Conservation (phyloP, 495 filamentous ascomycete species). For the Lasiosphaeris hirsuta region DNA sequence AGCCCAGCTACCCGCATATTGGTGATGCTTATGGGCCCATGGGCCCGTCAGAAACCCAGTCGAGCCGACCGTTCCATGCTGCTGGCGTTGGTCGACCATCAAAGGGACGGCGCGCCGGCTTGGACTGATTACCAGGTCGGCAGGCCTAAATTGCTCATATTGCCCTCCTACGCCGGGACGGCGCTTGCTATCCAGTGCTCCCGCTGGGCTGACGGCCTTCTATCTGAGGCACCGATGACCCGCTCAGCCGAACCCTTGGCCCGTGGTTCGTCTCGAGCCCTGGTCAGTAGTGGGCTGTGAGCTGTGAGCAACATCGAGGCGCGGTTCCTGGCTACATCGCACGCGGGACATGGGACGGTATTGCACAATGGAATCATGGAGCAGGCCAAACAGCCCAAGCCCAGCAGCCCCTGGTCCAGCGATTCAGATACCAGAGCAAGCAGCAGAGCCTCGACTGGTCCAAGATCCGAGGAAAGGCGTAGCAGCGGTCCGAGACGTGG, state of each 20-base stretch:
- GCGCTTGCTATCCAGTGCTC: no score
- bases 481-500: no score
- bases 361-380: no score
- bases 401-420: no score
- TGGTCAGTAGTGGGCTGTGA: no score
- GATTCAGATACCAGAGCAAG: no score
- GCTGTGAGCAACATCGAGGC: no score
- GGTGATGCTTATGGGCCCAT: neutral
- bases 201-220: neutral
- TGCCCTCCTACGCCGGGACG: neutral
- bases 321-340: no score
- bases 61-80: neutral
- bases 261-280: neutral
- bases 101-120: conserved; percentile 3
- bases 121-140: conserved; percentile 14
- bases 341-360: no score
- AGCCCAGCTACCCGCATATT: conserved; percentile 8
- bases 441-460: no score
- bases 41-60: neutral
- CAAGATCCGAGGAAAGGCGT: no score
- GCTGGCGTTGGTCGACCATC: neutral
- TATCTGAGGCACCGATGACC: conserved; percentile 2
- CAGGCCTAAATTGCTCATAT: conserved; percentile 12
- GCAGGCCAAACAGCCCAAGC: no score
- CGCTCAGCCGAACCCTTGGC: conserved; percentile 15